Conservation (phyloP, 805 yeast genomes). For the Sugiyamaella qingdaonensis region DNA sequence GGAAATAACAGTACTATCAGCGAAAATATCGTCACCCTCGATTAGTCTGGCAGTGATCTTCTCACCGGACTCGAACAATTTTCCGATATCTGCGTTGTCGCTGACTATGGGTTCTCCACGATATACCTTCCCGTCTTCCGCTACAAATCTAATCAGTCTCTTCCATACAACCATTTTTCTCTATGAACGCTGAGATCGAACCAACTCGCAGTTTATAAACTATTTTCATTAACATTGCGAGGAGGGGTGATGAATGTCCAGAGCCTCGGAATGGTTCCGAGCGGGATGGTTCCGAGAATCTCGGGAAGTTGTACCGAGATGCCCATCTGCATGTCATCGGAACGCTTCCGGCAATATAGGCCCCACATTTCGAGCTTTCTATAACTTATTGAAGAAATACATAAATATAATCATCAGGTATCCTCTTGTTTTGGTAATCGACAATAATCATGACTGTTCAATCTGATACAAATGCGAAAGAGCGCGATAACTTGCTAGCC, state of each 20-base stretch:
- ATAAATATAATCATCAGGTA: not conserved
- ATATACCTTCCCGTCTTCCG: constrained; percentile 41
- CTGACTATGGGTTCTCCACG: constrained; percentile 47
- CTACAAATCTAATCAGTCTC: constrained; percentile 44
- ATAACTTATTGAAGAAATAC: not conserved
- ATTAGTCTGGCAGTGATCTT: constrained; percentile 13
- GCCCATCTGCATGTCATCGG: no score
- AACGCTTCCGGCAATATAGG: not conserved
- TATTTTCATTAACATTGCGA: not conserved
- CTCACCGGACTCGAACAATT: constrained; percentile 3
- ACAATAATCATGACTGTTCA: not conserved
- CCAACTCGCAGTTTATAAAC: not conserved
- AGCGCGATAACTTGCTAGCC: not conserved
- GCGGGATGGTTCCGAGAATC: not conserved
- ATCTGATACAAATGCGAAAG: not conserved
- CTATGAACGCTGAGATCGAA: not conserved
- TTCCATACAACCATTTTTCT: constrained; percentile 26
- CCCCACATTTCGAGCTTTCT: not conserved
- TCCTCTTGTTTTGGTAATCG: not conserved
- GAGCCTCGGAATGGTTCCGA: not conserved
- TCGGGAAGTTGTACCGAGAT: not conserved
- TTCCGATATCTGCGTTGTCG: constrained; percentile 9
- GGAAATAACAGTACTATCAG: constrained; percentile 11
- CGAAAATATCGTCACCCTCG: constrained; percentile 13
- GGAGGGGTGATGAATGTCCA: not conserved